A percentile compares a stretch with the other conserved stretches of the same genome.
Conservation (phyloP, 352 stramenopile genomes). For the Globisporangium sylvaticum region DNA sequence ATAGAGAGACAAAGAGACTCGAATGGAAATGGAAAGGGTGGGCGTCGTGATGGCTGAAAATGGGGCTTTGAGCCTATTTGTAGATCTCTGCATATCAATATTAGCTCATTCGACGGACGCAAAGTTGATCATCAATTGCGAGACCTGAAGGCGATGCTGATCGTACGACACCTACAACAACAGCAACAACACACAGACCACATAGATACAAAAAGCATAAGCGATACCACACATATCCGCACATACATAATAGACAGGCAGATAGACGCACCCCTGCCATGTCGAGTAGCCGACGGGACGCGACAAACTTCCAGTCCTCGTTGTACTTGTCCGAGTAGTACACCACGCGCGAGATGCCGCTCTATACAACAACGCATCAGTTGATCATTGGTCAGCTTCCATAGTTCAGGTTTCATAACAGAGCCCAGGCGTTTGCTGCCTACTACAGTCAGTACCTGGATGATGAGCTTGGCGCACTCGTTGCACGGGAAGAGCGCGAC, state of each 20-base stretch:
- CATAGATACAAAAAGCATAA: background rate
- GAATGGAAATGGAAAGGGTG: too few species aligned
- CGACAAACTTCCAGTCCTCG: constrained; percentile 85
- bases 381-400: background rate
- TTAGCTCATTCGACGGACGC: constrained; percentile 28
- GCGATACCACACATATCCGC: background rate
- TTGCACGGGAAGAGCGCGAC: constrained; percentile 98
- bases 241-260: background rate
- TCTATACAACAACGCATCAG: constrained; percentile 39
- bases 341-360: constrained; percentile 93
- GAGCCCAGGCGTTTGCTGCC: too few species aligned
- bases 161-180: constrained; percentile 34
- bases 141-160: constrained; percentile 55
- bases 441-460: constrained; percentile 58
- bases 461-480: constrained; percentile 99
- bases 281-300: constrained; percentile 84
- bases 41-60: too few species aligned
- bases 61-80: background rate
- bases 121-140: constrained; percentile 74
- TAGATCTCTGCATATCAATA: background rate
- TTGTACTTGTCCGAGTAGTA: constrained; percentile 97
- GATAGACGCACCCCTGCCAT: constrained; percentile 58
- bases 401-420: background rate
- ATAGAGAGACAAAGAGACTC: background rate
- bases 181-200: background rate